Base-by-base conservation (phyloP, 345 rosid species). In the Hibiscus syriacus region DNA sequence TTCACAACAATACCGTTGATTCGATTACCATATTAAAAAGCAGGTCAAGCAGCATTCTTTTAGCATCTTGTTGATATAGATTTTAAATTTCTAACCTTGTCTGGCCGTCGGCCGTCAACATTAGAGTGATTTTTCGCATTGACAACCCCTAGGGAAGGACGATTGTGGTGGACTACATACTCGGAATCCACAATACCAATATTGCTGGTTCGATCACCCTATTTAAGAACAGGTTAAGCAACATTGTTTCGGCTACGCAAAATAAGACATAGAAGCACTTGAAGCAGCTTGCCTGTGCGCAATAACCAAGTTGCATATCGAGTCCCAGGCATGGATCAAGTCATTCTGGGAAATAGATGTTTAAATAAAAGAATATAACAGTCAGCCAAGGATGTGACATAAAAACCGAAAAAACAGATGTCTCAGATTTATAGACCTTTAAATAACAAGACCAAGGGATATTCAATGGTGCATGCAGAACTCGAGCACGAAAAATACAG, bases 291-390 rank as follows among this genome's bases (percentile, higher is more conserved):
- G 66, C 92, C 87, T 83, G 83, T 59, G 84, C 86, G 63, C 93
- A 87, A 61, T 87, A 87, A 45, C 93, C 90, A 11, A 87, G 87
- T 71, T 73, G 88, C 43, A 68, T 79, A 67, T 87, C 93, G n/a
- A 87, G 79, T 90, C 93, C 93, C 93, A 85, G 39, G 93, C 88
- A 77, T 85, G 86, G 67, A 85, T 84, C 78, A 87, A 79, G 68
- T 87, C 93, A 72, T 85, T 85, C 90, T 87, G 81, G 25, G 38
- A 48, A 11, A 27, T 12, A 16, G 23, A 46, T 16, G 16, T 4
- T 2, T 46, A 16, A 16, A 43, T 14, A 34, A n/a, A 19, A 61
- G 19, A 50, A 19, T 9, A 19, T 61, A 61, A 12, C 22, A 19
- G 6, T 17, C 17, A n/a, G 45, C 49, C 30, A 61, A 38, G 50